Evolutionary conservation across 2,329 filamentous ascomycete species (phyloP).

Genomic region (Sordariomycetes sp.): DNA sequence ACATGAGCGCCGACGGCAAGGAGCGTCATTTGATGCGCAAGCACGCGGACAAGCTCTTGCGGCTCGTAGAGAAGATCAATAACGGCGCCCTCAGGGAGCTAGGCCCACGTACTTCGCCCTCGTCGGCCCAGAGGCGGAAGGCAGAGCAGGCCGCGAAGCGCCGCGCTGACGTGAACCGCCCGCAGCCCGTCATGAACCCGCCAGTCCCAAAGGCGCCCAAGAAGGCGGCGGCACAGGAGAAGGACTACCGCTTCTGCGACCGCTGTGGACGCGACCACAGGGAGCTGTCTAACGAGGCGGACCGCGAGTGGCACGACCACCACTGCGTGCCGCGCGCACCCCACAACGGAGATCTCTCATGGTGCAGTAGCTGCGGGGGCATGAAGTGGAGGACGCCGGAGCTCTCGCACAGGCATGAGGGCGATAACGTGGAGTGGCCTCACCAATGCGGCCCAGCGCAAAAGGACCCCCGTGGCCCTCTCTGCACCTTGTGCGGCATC

Average conservation of each 20-base stretch:
- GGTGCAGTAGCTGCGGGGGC: slow-evolving; percentile 10
- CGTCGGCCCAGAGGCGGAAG: background rate
- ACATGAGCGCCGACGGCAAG: slow-evolving; percentile 11
- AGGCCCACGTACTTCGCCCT: no score
- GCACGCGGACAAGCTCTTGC: slow-evolving; percentile 7
- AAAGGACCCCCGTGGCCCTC: background rate
- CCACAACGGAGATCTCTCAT: slow-evolving; percentile 6
- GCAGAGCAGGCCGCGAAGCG: background rate
- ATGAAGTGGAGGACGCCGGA: slow-evolving; percentile 6
- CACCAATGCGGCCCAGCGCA: slow-evolving; percentile 8
- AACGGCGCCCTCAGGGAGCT: no score
- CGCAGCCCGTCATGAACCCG: background rate
- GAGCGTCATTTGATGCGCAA: slow-evolving; percentile 12
- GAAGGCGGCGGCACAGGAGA: slow-evolving; percentile 7
- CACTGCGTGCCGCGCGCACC: slow-evolving; percentile 10
- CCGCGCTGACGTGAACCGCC: background rate
- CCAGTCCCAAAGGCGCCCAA: background rate
- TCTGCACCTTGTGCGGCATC: slow-evolving; percentile 9
- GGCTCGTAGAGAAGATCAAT: no score
- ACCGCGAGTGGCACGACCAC: slow-evolving; percentile 11
- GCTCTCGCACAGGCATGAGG: slow-evolving; percentile 3
- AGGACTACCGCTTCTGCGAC: slow-evolving; percentile 10
- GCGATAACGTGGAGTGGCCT: slow-evolving; percentile 5
- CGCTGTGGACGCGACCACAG: slow-evolving; percentile 12
- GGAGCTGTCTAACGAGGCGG: slow-evolving; percentile 4